These are phyloP conservation scores for Gigaspora rosea DNA, from an alignment of 192 early-diverging fungal species.

Conservation along the genomic window DNA sequence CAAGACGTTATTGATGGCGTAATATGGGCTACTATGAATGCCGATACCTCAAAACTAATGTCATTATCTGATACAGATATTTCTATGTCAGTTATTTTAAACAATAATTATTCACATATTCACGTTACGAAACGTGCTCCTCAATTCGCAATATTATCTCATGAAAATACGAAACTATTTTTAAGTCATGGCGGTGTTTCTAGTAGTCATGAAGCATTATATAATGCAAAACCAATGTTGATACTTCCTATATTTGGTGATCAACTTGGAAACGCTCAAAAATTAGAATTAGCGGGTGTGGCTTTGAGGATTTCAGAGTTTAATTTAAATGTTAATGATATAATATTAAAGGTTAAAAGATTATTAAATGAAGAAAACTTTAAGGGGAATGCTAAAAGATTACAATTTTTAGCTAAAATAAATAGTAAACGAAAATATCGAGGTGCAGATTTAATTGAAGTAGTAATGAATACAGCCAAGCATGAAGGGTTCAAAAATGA, in stretches of 20 bases:
- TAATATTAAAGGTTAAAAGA: background rate
- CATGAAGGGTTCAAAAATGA: background rate
- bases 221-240: slow-evolving; percentile 32
- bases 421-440: slow-evolving; percentile 28
- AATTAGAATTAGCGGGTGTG: background rate
- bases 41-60: background rate
- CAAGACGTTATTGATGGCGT: slow-evolving; percentile 35
- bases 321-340: slow-evolving; percentile 8
- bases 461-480: background rate
- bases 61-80: background rate
- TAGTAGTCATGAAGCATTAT: slow-evolving; percentile 38
- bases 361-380: background rate
- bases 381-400: slow-evolving; percentile 7
- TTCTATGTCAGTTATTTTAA: background rate
- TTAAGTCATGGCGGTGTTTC: slow-evolving; percentile 37
- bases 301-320: background rate
- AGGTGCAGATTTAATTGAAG: slow-evolving; percentile 29
- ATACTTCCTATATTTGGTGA: background rate
- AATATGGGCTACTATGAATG: slow-evolving; percentile 33
- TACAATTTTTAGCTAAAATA: slow-evolving; percentile 21
- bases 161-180: slow-evolving; percentile 34
- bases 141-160: slow-evolving; percentile 38
- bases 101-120: slow-evolving; percentile 19
- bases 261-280: background rate
- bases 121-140: slow-evolving; percentile 32